Evolutionary conservation across 108 stramenopile species (phyloP).

Genomic region (Schizochytrium sp.): DNA sequence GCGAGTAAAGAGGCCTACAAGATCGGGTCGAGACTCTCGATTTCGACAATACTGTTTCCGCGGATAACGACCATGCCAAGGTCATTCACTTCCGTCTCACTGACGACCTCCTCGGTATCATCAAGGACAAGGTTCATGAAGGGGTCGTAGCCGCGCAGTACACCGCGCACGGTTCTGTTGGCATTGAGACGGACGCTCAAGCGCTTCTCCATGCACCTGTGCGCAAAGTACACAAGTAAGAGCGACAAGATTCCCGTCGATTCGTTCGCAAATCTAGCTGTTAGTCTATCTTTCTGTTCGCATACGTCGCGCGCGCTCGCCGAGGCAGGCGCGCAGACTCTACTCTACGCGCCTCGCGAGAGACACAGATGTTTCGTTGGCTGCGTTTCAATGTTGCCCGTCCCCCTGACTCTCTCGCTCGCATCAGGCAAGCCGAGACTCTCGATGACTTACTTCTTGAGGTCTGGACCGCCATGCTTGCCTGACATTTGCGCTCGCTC

Average conservation of each 20-base stretch:
- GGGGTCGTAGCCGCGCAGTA: conserved; percentile 33
- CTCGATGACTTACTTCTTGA: neutral
- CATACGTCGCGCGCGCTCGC: too few species aligned
- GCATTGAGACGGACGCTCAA: conserved; percentile 21
- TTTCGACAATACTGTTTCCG: conserved; percentile 33
- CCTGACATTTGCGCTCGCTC: neutral
- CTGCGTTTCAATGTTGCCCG: too few species aligned
- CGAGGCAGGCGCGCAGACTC: too few species aligned
- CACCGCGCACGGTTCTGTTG: conserved; percentile 16
- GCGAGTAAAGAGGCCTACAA: neutral
- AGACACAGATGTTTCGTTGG: too few species aligned
- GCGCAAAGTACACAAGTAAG: neutral
- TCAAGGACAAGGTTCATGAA: conserved; percentile 43
- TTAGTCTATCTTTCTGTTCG: too few species aligned
- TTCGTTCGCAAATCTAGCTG: neutral
- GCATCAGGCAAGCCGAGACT: too few species aligned
- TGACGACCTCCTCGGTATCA: conserved; percentile 7
- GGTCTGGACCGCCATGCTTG: neutral
- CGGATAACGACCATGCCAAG: conserved; percentile 24
- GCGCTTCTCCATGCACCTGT: conserved; percentile 28
- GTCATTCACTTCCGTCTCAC: conserved; percentile 24
- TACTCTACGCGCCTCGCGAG: too few species aligned
- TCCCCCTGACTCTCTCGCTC: too few species aligned
- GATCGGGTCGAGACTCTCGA: conserved; percentile 1
- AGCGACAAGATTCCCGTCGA: neutral